These are phyloP conservation scores for Cairneyella variabilis DNA, from an alignment of 495 filamentous ascomycete species.

Conservation along the genomic window DNA sequence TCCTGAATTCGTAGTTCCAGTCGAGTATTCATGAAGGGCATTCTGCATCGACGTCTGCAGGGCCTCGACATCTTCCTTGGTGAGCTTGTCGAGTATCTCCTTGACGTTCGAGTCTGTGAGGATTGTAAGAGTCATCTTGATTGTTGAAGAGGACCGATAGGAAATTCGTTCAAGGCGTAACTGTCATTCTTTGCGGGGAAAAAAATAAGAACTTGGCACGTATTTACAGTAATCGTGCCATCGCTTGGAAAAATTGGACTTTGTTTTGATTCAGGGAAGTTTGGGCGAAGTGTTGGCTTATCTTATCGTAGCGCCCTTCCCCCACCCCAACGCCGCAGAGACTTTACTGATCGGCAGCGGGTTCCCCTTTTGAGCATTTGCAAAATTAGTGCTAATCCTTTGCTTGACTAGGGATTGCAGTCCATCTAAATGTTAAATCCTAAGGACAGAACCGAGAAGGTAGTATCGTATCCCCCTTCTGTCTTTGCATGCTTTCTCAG, in stretches of 20 bases:
- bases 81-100: conserved; percentile 67
- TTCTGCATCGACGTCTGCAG: conserved; percentile 65
- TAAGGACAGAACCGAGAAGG: too few relatives aligned
- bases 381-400: too few relatives aligned
- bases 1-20: conserved; percentile 49
- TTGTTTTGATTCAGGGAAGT: background rate
- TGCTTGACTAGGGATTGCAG: too few relatives aligned
- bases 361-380: too few relatives aligned
- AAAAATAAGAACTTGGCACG: background rate
- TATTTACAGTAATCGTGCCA: background rate
- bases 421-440: too few relatives aligned
- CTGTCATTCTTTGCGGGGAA: background rate
- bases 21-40: conserved; percentile 80
- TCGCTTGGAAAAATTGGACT: background rate
- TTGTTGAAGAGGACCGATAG: too few relatives aligned
- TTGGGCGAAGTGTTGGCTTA: background rate
- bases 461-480: too few relatives aligned
- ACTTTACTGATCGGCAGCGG: too few relatives aligned
- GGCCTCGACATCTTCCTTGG: conserved; percentile 58
- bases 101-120: conserved; percentile 70
- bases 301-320: conserved; percentile 1
- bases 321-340: too few relatives aligned
- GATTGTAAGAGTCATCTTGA: conserved; percentile 38
- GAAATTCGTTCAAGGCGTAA: background rate
- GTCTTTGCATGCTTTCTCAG: too few relatives aligned